Conservation (phyloP, 352 stramenopile species). For the Bremia lactucae region DNA sequence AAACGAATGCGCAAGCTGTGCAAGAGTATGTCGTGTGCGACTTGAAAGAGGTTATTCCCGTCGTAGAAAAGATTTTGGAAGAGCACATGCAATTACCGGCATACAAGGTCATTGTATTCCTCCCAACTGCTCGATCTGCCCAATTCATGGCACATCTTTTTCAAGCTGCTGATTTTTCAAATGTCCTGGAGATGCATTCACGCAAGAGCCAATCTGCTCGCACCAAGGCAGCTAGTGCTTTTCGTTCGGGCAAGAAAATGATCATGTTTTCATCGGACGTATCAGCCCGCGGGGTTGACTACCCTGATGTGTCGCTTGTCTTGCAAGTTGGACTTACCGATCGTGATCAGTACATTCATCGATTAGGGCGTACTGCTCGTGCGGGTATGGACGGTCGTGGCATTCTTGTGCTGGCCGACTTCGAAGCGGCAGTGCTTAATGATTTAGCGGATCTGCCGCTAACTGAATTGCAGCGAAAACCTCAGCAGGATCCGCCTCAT, state of each 20-base stretch:
- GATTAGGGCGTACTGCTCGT: constrained; percentile 88
- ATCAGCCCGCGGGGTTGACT: constrained; percentile 92
- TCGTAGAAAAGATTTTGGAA: constrained; percentile 64
- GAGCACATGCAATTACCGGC: constrained; percentile 58
- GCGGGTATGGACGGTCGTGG: constrained; percentile 79
- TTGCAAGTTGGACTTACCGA: constrained; percentile 81
- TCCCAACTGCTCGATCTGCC: constrained; percentile 82
- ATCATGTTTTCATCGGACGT: constrained; percentile 94
- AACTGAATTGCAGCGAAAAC: constrained; percentile 18
- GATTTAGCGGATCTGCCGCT: constrained; percentile 66
- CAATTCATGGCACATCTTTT: constrained; percentile 88
- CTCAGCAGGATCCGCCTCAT: constrained; percentile 17
- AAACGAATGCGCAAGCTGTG: constrained; percentile 82
- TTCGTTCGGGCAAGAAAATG: constrained; percentile 74
- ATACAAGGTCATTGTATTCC: constrained; percentile 95
- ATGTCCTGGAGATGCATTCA: constrained; percentile 93
- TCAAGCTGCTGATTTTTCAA: constrained; percentile 41
- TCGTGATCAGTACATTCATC: constrained; percentile 92
- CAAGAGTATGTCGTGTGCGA: constrained; percentile 75
- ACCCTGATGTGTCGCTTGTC: constrained; percentile 88
- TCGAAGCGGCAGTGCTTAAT: constrained; percentile 68
- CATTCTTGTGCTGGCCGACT: constrained; percentile 75
- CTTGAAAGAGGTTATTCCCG: constrained; percentile 58
- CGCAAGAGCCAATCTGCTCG: constrained; percentile 89
- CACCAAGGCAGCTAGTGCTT: constrained; percentile 80